These are phyloP conservation scores for Angomonas deanei DNA, from an alignment of 208 protist species.

Conservation along the genomic window DNA sequence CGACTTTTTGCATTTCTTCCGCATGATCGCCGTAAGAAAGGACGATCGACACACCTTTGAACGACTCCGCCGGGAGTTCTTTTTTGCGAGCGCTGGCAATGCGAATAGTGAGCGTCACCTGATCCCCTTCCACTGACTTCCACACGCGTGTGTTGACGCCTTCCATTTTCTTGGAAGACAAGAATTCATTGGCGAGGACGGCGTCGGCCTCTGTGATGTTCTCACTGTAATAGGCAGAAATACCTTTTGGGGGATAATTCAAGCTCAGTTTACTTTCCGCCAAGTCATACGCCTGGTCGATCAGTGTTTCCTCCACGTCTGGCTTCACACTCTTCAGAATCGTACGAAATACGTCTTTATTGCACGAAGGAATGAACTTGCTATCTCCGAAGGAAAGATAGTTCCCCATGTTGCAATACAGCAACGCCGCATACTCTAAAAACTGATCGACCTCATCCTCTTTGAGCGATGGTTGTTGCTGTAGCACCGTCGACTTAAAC, in stretches of 20 bases:
- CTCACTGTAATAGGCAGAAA: constrained; percentile 80
- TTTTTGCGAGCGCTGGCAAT: constrained; percentile 37
- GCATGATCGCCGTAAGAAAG: constrained; percentile 79
- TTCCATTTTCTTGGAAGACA: constrained; percentile 45
- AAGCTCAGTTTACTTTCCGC: constrained; percentile 39
- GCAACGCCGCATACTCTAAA: constrained; percentile 66
- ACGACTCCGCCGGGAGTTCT: constrained; percentile 28
- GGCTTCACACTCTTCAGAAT: constrained; percentile 28
- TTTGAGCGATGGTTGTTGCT: constrained; percentile 13
- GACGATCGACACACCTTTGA: constrained; percentile 43
- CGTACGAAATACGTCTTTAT: constrained; percentile 38
- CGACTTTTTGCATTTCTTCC: constrained; percentile 60
- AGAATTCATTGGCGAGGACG: constrained; percentile 64
- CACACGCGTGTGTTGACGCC: constrained; percentile 83
- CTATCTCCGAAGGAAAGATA: constrained; percentile 91
- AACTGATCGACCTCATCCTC: constrained; percentile 55
- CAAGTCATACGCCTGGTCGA: constrained; percentile 64
- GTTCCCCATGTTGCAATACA: constrained; percentile 93
- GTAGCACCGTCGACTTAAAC: constrained; percentile 11
- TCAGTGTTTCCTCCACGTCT: constrained; percentile 14
- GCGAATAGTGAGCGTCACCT: constrained; percentile 31
- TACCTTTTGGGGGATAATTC: constrained; percentile 62
- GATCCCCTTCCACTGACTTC: constrained; percentile 32
- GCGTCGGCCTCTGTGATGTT: constrained; percentile 74
- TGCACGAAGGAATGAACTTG: constrained; percentile 84